phyloP scores from a whole-genome alignment of 208 protist genomes.

The Leishmania arabica region DNA sequence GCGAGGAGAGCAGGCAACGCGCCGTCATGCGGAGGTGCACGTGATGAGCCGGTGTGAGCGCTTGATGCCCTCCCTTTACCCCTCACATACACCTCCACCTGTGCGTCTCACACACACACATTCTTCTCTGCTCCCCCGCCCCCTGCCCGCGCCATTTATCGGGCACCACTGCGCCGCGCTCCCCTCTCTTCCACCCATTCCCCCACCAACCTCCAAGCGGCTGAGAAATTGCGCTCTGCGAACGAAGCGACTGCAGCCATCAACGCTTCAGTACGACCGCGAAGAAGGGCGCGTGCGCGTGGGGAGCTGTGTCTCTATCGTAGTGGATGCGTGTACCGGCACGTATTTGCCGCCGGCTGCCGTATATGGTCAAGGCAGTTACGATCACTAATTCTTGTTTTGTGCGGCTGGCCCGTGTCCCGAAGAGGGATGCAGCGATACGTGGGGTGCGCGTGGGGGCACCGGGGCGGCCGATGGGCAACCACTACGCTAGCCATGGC shows the following conservation, averaged over 20 bases:
- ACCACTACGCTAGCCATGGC: neutral
- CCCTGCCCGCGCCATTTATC: neutral
- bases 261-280: neutral
- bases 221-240: neutral
- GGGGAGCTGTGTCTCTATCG: neutral
- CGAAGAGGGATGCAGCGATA: neutral
- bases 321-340: neutral
- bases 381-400: neutral
- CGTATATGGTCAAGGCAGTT: neutral
- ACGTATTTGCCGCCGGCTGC: neutral
- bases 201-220: neutral
- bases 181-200: neutral
- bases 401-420: neutral
- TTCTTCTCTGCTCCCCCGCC: neutral
- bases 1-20: neutral
- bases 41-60: neutral
- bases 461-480: neutral
- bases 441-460: neutral
- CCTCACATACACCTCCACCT: neutral
- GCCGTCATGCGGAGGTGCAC: neutral
- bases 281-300: neutral
- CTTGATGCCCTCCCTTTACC: neutral
- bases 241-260: conserved; percentile 1
- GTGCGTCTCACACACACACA: neutral
- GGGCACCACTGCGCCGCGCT: neutral